Conservation (phyloP, 164 flowering plant species). For the grape (Vitis vinifera) region ASM3070453v1 NC_081818.1:29162001-29162500, state of each 20-base stretch:
- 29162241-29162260: constrained; percentile 32
- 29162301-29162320: too few species aligned
- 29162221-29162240: constrained; percentile 37
- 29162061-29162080: constrained; percentile 38
- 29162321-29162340: too few species aligned
- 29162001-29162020: constrained; percentile 24
- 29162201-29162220: constrained; percentile 31
- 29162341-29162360: too few species aligned
- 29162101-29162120: constrained; percentile 27
- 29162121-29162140: constrained; percentile 36
- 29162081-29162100: constrained; percentile 46
- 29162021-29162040: constrained; percentile 32
- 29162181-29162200: constrained; percentile 28
- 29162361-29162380: too few species aligned
- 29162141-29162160: constrained; percentile 39
- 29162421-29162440: too few species aligned
- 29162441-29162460: too few species aligned
- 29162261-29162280: too few species aligned
- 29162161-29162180: constrained; percentile 21
- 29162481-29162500: too few species aligned
- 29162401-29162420: too few species aligned
- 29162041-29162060: constrained; percentile 24
- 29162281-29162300: too few species aligned
- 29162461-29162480: too few species aligned
- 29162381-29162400: too few species aligned